Conservation (phyloP, 1,284 basidiomycete genomes). For the Kalmanozyma brasiliensis region DNA sequence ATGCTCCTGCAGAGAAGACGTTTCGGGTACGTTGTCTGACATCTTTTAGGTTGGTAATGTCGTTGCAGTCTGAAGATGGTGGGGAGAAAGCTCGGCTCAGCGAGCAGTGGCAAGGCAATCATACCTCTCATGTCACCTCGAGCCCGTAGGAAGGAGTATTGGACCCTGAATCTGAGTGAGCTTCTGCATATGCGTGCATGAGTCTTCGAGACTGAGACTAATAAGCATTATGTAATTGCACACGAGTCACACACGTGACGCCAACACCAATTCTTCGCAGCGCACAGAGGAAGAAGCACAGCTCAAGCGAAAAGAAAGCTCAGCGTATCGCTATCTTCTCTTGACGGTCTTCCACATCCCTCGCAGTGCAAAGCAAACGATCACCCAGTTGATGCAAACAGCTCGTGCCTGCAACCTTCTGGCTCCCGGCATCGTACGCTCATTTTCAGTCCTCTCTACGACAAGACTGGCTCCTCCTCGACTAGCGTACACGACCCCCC, state of each 20-base stretch:
- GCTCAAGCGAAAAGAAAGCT: no score
- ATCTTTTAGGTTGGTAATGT: background rate
- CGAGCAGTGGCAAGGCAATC: no score
- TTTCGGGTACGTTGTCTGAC: conserved; percentile 3
- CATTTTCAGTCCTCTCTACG: conserved; percentile 9
- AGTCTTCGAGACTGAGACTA: conserved; percentile 1
- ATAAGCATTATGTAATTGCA: conserved; percentile 17
- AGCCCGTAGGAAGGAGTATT: background rate
- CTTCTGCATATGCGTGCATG: conserved; percentile 18
- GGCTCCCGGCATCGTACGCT: conserved; percentile 25
- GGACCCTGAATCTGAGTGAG: conserved; percentile 37
- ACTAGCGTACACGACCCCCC: conserved; percentile 8
- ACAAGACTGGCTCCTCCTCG: conserved; percentile 6
- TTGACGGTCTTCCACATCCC: no score
- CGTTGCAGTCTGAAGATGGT: no score
- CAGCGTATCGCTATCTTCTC: background rate
- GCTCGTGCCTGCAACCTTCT: conserved; percentile 28
- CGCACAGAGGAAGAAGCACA: background rate
- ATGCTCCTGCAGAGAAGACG: background rate
- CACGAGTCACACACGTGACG: conserved; percentile 39
- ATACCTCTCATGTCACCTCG: no score
- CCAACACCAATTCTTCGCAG: background rate
- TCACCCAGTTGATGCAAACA: conserved; percentile 28
- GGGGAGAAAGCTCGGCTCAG: no score
- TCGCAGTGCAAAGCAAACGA: background rate